Base-by-base conservation (phyloP, 805 yeast species). In the Ogataea naganishii region DNA sequence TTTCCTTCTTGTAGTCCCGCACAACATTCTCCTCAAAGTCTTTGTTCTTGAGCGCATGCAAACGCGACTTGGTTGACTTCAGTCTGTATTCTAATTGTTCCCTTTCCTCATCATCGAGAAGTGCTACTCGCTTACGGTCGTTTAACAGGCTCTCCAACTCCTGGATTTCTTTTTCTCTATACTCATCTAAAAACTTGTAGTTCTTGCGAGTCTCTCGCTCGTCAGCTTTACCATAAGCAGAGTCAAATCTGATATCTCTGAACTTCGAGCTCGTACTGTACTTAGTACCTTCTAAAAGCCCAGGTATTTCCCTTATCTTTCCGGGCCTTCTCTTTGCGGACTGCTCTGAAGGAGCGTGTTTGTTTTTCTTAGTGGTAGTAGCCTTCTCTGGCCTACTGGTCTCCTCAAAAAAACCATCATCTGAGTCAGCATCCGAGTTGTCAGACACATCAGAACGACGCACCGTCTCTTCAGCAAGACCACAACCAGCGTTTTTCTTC, bases 241-340 rank as follows among this genome's bases (percentile, higher is more conserved):
- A 70, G 53, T 92, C 96, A 51, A 92, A 92, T 42, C 98, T 66
- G 20, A 94, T 79, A 58, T 92, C 98, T 28, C 72, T 68, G 49
- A 80, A 78, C 18, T 79, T 55, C 11, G 60, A 62, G 11, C 53
- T 44, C 29, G 53, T 44, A 33, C 56, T 49, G 15, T 45, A 43
- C 40, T 53, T 62, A 15, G 60, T 57, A 15, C 54, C 46, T 14
- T 47, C 49, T 14, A 40, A 21, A 26, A 80, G 49, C 0, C 89
- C 92, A 2, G 82, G 89, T 9, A 88, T 76, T 25, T 77, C 75
- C 40, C 97, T 66, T 21, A 84, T 62, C 39, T 65, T 63, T 0
- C 84, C 61, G 1, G 80, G 94, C 12, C 77, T 80, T 39, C 59
- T 69, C 52, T 80, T 85, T 0, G 94, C 62, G 6, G 92, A 80